Conservation (phyloP, 352 stramenopile species). For the Plasmopara halstedii region DNA sequence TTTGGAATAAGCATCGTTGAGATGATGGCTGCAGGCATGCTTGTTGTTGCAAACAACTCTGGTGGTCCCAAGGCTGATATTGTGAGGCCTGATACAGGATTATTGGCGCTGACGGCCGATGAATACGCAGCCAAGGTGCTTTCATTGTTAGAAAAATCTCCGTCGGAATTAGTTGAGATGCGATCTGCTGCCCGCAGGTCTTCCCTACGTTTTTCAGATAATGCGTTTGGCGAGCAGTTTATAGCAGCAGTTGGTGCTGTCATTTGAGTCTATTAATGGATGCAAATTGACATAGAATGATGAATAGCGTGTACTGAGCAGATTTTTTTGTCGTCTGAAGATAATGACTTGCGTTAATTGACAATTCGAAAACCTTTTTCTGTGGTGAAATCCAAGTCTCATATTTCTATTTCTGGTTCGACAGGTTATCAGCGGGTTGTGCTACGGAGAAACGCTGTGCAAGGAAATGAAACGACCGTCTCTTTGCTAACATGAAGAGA, state of each 20-base stretch:
- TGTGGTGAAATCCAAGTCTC: too few relatives aligned
- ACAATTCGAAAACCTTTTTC: too few relatives aligned
- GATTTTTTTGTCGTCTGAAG: too few relatives aligned
- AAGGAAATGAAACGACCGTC: conserved; percentile 18
- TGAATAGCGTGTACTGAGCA: too few relatives aligned
- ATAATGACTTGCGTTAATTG: too few relatives aligned
- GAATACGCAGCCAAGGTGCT: conserved; percentile 86
- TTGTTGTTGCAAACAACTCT: conserved; percentile 96
- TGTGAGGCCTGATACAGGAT: conserved; percentile 71
- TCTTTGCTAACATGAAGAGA: conserved; percentile 6
- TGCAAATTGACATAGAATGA: neutral
- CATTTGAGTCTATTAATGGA: conserved; percentile 1
- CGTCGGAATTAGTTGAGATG: conserved; percentile 29
- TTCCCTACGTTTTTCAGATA: conserved; percentile 65
- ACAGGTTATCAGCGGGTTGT: too few relatives aligned
- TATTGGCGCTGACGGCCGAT: conserved; percentile 75
- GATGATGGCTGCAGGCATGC: conserved; percentile 97
- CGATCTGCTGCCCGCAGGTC: conserved; percentile 33
- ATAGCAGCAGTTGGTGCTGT: conserved; percentile 34
- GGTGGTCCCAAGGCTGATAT: conserved; percentile 95
- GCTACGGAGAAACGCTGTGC: too few relatives aligned
- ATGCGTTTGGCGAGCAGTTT: conserved; percentile 60
- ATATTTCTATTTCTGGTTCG: neutral
- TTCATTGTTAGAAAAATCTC: conserved; percentile 34
- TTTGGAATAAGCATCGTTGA: conserved; percentile 99